These are phyloP conservation scores for Arctium lappa DNA, from an alignment of 129 eudicot species.

Conservation along the genomic window DNA sequence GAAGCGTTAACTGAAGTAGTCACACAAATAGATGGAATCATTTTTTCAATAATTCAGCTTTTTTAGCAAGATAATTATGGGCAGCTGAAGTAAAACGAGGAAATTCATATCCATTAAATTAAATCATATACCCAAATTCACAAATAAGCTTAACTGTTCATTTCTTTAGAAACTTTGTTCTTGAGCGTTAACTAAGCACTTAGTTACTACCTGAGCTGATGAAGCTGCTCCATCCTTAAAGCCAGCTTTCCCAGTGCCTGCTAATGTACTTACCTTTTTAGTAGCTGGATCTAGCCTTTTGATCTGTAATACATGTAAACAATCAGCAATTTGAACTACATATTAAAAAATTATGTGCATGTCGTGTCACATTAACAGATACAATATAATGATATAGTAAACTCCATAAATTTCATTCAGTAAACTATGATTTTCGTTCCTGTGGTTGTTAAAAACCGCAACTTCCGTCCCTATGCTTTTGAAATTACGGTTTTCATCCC, in stretches of 20 bases:
- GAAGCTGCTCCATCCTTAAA: slow-evolving; percentile 79
- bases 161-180: neutral
- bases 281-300: slow-evolving; percentile 82
- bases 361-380: neutral
- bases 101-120: neutral
- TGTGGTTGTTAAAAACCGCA: neutral
- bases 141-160: neutral
- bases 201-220: slow-evolving; percentile 68
- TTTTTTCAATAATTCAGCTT: neutral
- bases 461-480: neutral
- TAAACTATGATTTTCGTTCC: neutral
- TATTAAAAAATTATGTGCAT: neutral
- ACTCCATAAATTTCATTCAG: neutral
- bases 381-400: neutral
- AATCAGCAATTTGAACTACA: slow-evolving; percentile 4
- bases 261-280: slow-evolving; percentile 65
- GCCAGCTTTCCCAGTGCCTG: slow-evolving; percentile 96
- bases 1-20: neutral
- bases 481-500: neutral
- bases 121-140: neutral
- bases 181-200: slow-evolving; percentile 9
- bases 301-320: slow-evolving; percentile 46
- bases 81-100: neutral
- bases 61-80: neutral
- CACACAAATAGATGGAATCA: neutral